phyloP scores from a whole-genome alignment of 2,329 filamentous ascomycete species.

The Aspergillus ruber region DNA sequence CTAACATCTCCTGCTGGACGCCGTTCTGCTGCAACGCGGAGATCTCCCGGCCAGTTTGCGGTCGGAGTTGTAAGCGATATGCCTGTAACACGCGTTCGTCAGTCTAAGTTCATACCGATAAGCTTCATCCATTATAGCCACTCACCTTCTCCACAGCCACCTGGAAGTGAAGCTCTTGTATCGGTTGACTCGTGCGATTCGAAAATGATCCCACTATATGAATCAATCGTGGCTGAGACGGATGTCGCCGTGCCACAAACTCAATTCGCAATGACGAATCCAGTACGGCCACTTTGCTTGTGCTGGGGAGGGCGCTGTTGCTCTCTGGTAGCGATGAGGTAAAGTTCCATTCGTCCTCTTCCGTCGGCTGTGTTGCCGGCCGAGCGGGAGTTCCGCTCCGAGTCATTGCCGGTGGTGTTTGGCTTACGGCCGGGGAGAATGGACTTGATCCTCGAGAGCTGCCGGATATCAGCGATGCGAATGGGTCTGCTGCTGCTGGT shows the following conservation, averaged over 20 bases:
- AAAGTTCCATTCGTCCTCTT: slow-evolving; percentile 94
- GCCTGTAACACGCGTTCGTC: slow-evolving; percentile 48
- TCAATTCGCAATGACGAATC: slow-evolving; percentile 66
- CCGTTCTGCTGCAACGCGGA: slow-evolving; percentile 65
- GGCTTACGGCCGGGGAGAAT: slow-evolving; percentile 21
- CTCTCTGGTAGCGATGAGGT: slow-evolving; percentile 70
- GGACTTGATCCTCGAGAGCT: slow-evolving; percentile 44
- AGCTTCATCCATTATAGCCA: neutral
- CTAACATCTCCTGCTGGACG: slow-evolving; percentile 72
- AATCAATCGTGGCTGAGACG: slow-evolving; percentile 51
- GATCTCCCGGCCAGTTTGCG: slow-evolving; percentile 74
- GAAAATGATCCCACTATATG: slow-evolving; percentile 74
- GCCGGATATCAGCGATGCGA: slow-evolving; percentile 51
- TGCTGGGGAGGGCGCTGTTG: slow-evolving; percentile 46
- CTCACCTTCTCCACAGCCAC: slow-evolving; percentile 86
- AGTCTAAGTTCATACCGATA: neutral
- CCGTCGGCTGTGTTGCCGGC: slow-evolving; percentile 26
- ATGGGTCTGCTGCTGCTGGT: slow-evolving; percentile 50
- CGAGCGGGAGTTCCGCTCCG: slow-evolving; percentile 12
- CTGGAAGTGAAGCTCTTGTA: slow-evolving; percentile 81
- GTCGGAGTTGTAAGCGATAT: slow-evolving; percentile 72
- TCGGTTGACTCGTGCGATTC: slow-evolving; percentile 64
- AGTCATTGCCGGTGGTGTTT: neutral
- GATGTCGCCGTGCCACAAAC: slow-evolving; percentile 60
- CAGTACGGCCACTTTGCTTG: slow-evolving; percentile 61